Percentiles rank a stretch among this genome's conserved stretches.
Evolutionary conservation across 1,139 yeast species (phyloP).

Genomic region (Candida labiduridarum): DNA sequence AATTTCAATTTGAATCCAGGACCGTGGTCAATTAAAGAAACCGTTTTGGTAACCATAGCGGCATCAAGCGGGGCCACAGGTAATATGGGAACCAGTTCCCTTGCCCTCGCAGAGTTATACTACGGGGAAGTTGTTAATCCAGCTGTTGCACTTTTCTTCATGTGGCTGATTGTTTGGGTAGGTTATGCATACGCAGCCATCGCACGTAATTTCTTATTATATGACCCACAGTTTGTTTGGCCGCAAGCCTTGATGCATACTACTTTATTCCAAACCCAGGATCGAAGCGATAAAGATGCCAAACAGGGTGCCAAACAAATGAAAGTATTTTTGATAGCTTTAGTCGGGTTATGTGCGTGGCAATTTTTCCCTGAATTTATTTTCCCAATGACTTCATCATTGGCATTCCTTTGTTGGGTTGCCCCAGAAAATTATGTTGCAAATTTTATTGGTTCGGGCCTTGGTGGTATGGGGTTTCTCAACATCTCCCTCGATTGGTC

Average conservation of each 20-base stretch:
- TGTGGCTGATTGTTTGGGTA: constrained; percentile 51
- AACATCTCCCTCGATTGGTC: constrained; percentile 51
- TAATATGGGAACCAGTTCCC: constrained; percentile 43
- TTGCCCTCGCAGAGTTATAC: constrained; percentile 45
- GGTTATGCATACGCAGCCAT: constrained; percentile 51
- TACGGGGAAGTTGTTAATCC: constrained; percentile 36
- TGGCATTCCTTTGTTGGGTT: constrained; percentile 48
- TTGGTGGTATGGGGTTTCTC: constrained; percentile 49
- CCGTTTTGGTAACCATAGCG: constrained; percentile 46
- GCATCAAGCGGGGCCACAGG: constrained; percentile 53
- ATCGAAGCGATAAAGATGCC: constrained; percentile 21
- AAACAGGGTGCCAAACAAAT: constrained; percentile 30
- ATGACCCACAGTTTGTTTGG: constrained; percentile 49
- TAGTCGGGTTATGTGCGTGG: constrained; percentile 40
- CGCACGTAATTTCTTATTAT: constrained; percentile 40
- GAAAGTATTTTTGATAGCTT: constrained; percentile 34
- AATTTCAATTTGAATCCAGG: constrained; percentile 43
- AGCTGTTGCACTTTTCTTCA: constrained; percentile 37
- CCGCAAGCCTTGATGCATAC: constrained; percentile 53
- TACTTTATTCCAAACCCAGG: constrained; percentile 41
- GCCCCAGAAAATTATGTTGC: constrained; percentile 38
- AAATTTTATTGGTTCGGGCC: constrained; percentile 47
- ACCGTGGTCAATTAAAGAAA: constrained; percentile 51
- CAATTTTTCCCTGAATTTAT: constrained; percentile 46
- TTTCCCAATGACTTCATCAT: constrained; percentile 44